A percentile compares a stretch with the other conserved stretches of the same genome.
phyloP scores from a whole-genome alignment of 306 rosid genomes.

The Begonia fuchsioides region DNA sequence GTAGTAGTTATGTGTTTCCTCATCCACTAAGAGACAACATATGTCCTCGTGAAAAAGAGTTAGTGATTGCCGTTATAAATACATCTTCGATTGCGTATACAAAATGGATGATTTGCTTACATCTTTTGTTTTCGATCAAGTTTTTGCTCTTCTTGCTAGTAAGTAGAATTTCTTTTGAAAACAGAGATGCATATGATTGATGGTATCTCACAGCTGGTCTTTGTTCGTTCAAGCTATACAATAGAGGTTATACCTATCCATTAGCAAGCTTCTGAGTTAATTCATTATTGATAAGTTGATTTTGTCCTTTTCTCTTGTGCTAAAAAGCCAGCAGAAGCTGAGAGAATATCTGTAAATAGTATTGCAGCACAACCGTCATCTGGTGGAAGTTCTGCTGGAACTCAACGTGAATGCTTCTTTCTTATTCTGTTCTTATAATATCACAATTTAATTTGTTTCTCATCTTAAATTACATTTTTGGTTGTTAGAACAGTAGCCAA shows the following conservation, averaged over 20 bases:
- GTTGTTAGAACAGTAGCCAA: constrained; percentile 69
- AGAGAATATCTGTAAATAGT: constrained; percentile 92
- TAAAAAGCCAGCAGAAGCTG: constrained; percentile 92
- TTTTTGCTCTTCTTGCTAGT: background rate
- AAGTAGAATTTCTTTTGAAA: constrained; percentile 17
- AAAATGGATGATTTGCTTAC: background rate
- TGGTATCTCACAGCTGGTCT: constrained; percentile 79
- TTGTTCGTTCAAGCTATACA: constrained; percentile 81
- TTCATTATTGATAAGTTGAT: background rate
- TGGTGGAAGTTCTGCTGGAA: constrained; percentile 97
- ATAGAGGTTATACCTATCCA: constrained; percentile 57
- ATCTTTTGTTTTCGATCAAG: background rate
- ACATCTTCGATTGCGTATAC: background rate
- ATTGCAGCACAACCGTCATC: constrained; percentile 98
- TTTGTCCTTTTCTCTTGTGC: background rate
- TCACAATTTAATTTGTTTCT: background rate
- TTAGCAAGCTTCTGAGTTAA: constrained; percentile 1
- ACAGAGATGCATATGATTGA: constrained; percentile 92
- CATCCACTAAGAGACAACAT: too few species aligned
- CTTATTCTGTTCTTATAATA: constrained; percentile 8
- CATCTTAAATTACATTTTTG: background rate
- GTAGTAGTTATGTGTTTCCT: too few species aligned
- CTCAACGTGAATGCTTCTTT: constrained; percentile 48
- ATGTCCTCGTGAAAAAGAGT: too few species aligned
- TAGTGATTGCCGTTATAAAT: too few species aligned